Evolutionary conservation across 331 rosid genomes (phyloP).

Genomic region (Arachis monticola): DNA sequence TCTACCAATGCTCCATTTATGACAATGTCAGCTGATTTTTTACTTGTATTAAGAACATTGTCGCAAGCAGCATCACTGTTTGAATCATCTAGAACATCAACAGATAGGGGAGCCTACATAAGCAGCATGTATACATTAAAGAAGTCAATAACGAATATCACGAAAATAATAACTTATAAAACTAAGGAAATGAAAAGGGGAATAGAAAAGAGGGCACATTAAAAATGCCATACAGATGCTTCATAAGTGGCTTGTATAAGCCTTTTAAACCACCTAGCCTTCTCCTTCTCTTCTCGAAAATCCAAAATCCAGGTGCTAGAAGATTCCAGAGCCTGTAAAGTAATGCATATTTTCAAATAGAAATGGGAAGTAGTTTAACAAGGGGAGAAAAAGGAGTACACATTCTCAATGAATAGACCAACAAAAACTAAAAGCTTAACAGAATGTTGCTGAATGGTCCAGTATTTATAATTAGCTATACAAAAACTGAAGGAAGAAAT

Average conservation of each 20-base stretch:
- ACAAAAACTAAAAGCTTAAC: not conserved
- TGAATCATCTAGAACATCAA: constrained; percentile 58
- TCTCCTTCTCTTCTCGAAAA: constrained; percentile 74
- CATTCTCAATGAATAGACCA: constrained; percentile 10
- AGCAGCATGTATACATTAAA: constrained; percentile 37
- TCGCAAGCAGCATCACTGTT: constrained; percentile 45
- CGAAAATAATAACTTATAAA: constrained; percentile 21
- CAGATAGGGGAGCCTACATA: constrained; percentile 73
- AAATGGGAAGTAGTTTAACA: constrained; percentile 19
- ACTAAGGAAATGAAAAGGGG: not conserved
- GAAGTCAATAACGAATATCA: constrained; percentile 28
- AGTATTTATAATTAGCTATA: constrained; percentile 9
- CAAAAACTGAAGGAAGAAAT: constrained; percentile 36
- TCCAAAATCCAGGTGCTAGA: constrained; percentile 88
- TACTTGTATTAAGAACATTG: constrained; percentile 47
- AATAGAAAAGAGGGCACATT: not conserved
- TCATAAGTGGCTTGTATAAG: constrained; percentile 88
- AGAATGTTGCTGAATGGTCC: not conserved
- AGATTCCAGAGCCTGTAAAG: constrained; percentile 83
- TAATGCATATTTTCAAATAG: constrained; percentile 32
- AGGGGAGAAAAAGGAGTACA: not conserved
- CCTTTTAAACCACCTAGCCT: constrained; percentile 73
- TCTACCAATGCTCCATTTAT: constrained; percentile 85
- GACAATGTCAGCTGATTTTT: constrained; percentile 76
- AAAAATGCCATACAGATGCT: constrained; percentile 74